Evolutionary conservation across 805 yeast species (phyloP).

Genomic region (Lachancea nothofagi): DNA sequence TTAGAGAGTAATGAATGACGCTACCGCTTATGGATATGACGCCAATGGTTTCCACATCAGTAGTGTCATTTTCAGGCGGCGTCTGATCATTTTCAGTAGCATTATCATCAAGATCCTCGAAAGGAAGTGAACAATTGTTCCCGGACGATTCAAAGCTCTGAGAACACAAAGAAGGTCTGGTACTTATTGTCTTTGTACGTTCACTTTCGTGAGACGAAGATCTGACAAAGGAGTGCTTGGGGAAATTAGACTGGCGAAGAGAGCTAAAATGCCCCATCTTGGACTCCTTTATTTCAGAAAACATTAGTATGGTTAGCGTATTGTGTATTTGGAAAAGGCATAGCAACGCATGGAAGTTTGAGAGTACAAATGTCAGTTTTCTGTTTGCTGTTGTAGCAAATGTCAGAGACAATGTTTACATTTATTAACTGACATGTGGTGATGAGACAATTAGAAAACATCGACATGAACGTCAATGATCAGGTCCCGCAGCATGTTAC

Average conservation of each 20-base stretch:
- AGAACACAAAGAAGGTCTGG: not conserved
- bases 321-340: no score
- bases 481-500: no score
- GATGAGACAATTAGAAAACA: no score
- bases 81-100: not conserved
- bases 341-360: no score
- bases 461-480: no score
- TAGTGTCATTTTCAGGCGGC: constrained; percentile 1
- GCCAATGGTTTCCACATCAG: constrained; percentile 2
- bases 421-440: no score
- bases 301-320: not conserved
- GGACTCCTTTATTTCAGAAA: constrained; percentile 1
- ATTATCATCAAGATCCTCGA: not conserved
- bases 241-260: not conserved
- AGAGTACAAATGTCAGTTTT: no score
- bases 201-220: constrained; percentile 4
- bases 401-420: no score
- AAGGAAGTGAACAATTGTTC: not conserved
- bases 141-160: not conserved
- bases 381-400: no score
- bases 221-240: not conserved
- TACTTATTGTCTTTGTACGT: not conserved
- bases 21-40: constrained; percentile 5
- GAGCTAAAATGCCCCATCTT: constrained; percentile 3
- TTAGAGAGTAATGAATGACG: constrained; percentile 8